Evolutionary conservation across 176 grass and related monocot species (phyloP).

Genomic region (Oryza rufipogon): DNA sequence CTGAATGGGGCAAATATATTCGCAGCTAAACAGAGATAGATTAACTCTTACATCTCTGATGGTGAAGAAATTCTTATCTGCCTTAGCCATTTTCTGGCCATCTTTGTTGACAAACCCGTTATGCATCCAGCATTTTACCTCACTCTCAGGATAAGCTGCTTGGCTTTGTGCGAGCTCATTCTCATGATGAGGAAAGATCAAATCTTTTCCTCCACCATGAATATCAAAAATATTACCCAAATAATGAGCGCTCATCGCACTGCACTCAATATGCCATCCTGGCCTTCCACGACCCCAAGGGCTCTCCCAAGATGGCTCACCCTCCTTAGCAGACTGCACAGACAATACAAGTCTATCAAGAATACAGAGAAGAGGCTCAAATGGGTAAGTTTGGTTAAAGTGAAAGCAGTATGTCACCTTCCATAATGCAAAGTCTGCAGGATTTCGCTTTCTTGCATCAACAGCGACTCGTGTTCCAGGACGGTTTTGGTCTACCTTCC

Average conservation of each 20-base stretch:
- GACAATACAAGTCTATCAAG: neutral
- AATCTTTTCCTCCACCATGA: conserved; percentile 78
- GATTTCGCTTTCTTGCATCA: conserved; percentile 59
- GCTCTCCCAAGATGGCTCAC: conserved; percentile 69
- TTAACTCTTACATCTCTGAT: conserved; percentile 78
- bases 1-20: neutral
- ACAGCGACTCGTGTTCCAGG: conserved; percentile 56
- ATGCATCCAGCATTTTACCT: conserved; percentile 70
- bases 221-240: conserved; percentile 70
- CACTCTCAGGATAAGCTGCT: conserved; percentile 59
- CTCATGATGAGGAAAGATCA: conserved; percentile 83
- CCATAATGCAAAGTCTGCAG: conserved; percentile 67
- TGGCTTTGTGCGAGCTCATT: conserved; percentile 76
- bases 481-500: conserved; percentile 57
- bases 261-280: conserved; percentile 91
- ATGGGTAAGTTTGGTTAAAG: neutral
- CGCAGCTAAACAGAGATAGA: neutral
- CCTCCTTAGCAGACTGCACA: conserved; percentile 54
- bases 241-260: conserved; percentile 70
- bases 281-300: conserved; percentile 81
- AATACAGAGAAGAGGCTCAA: neutral
- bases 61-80: conserved; percentile 81
- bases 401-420: conserved; percentile 42
- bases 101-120: conserved; percentile 73
- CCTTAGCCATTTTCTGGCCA: conserved; percentile 79